Evolutionary conservation across 1,139 yeast genomes (phyloP).

Genomic region (Taiozyma onychis): DNA sequence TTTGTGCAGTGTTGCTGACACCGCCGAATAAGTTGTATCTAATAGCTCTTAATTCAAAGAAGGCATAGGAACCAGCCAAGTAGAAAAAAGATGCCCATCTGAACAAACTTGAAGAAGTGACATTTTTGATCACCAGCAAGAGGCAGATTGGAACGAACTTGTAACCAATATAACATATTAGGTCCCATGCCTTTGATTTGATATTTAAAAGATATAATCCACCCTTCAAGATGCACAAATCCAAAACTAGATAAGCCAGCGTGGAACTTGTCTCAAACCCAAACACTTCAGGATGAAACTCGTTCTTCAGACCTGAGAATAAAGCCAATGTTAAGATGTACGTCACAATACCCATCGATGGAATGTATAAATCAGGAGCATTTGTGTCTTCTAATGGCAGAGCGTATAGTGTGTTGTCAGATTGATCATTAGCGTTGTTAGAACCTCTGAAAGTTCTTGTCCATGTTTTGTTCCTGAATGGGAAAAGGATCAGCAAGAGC

Average conservation of each 20-base stretch:
- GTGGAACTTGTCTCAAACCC: slow-evolving; percentile 92
- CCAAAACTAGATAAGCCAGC: slow-evolving; percentile 74
- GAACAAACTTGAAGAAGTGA: slow-evolving; percentile 32
- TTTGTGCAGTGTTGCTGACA: slow-evolving; percentile 47
- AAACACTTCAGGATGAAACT: slow-evolving; percentile 88
- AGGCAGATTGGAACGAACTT: slow-evolving; percentile 78
- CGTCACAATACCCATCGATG: slow-evolving; percentile 87
- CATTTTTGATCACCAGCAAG: slow-evolving; percentile 33
- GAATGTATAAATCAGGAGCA: slow-evolving; percentile 96
- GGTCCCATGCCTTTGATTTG: slow-evolving; percentile 64
- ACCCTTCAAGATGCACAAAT: slow-evolving; percentile 53
- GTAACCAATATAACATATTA: slow-evolving; percentile 88
- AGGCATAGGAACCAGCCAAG: slow-evolving; percentile 51
- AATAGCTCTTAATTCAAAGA: slow-evolving; percentile 78
- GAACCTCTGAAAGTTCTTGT: slow-evolving; percentile 34
- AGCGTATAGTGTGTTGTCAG: slow-evolving; percentile 43
- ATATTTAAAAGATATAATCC: slow-evolving; percentile 60
- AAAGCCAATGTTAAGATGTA: slow-evolving; percentile 83
- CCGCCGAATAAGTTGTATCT: slow-evolving; percentile 68
- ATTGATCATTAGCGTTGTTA: slow-evolving; percentile 1
- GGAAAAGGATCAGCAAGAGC: slow-evolving; percentile 69
- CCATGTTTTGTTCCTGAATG: slow-evolving; percentile 84
- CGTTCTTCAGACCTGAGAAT: slow-evolving; percentile 81
- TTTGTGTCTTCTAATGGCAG: slow-evolving; percentile 80
- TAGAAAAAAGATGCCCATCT: slow-evolving; percentile 39